phyloP scores from a whole-genome alignment of 345 rosid species.

The Cardamine resedifolia region DNA sequence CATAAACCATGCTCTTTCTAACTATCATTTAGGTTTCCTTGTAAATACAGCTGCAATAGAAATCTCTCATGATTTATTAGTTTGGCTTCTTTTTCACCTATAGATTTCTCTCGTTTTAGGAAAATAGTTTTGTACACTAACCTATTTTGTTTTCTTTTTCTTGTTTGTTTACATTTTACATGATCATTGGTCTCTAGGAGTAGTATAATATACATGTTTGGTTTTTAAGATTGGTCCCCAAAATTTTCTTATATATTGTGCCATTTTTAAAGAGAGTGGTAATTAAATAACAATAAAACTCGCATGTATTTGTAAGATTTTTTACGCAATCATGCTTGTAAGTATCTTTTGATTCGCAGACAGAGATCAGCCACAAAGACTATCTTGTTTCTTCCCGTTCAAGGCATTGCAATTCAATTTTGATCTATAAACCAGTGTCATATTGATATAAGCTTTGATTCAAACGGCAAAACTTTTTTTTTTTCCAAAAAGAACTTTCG shows the following conservation, averaged over 20 bases:
- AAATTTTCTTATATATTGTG: background rate
- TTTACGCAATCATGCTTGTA: background rate
- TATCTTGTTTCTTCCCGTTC: background rate
- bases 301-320: background rate
- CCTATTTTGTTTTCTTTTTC: background rate
- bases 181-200: constrained; percentile 15
- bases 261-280: background rate
- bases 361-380: background rate
- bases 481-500: background rate
- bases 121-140: constrained; percentile 18
- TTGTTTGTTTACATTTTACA: background rate
- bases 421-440: background rate
- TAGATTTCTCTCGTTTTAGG: constrained; percentile 8
- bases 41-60: constrained; percentile 35
- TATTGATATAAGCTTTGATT: background rate
- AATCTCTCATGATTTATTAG: constrained; percentile 24
- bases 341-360: background rate
- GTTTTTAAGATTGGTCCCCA: constrained; percentile 3
- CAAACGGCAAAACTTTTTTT: background rate
- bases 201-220: background rate
- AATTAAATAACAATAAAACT: background rate
- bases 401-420: background rate
- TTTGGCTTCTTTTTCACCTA: constrained; percentile 21
- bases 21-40: constrained; percentile 26
- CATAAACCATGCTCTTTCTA: constrained; percentile 25